phyloP scores from a whole-genome alignment of 441 rosid genomes.

The Bruguiera hainesii region DNA sequence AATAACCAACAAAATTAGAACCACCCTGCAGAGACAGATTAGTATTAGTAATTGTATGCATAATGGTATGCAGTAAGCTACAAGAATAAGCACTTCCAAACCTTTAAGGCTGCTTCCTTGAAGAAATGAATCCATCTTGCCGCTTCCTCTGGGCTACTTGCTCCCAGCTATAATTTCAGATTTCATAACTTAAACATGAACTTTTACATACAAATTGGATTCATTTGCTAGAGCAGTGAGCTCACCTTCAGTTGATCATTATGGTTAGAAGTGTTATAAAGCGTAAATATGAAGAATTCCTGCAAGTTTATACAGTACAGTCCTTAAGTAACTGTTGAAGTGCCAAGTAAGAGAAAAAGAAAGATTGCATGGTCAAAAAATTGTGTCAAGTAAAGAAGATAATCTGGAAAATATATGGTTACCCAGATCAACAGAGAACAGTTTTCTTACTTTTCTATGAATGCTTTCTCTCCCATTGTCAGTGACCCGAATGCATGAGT shows the following conservation, averaged over 20 bases:
- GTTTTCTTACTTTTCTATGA: conserved; percentile 68
- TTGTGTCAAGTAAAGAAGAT: neutral
- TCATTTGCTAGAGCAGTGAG: conserved; percentile 20
- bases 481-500: conserved; percentile 87
- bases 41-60: conserved; percentile 26
- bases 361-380: no score
- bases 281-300: conserved; percentile 91
- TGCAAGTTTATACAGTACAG: conserved; percentile 33
- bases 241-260: conserved; percentile 96
- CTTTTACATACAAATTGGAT: conserved; percentile 13
- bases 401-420: conserved; percentile 7
- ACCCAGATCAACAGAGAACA: conserved; percentile 2
- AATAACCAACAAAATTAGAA: conserved; percentile 43
- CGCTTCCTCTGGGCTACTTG: conserved; percentile 96
- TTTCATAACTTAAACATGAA: conserved; percentile 32
- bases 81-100: conserved; percentile 24
- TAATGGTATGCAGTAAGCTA: conserved; percentile 10
- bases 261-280: conserved; percentile 81
- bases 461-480: conserved; percentile 97
- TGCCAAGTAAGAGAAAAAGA: neutral
- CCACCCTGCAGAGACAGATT: conserved; percentile 48
- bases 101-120: conserved; percentile 83
- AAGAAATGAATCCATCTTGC: conserved; percentile 91
- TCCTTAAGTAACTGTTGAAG: conserved; percentile 13
- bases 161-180: conserved; percentile 71